Evolutionary conservation across 306 rosid genomes (phyloP).

Genomic region (Begonia loranthoides): DNA sequence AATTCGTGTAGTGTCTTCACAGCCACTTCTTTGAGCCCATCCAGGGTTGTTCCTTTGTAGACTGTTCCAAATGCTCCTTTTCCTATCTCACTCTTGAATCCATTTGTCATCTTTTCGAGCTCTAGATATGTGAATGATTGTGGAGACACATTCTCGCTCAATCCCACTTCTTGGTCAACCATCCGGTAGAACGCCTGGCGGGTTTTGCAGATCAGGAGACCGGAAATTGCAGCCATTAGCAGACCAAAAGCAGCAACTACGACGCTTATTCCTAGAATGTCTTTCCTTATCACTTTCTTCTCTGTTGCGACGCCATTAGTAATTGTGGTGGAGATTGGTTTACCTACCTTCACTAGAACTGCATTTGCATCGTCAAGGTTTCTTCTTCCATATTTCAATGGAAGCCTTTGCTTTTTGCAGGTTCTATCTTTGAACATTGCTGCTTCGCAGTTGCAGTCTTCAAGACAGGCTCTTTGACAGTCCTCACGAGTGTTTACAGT

Average conservation of each 20-base stretch:
- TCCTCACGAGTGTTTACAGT: background rate
- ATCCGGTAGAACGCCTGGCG: no score
- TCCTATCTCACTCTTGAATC: slow-evolving; percentile 16
- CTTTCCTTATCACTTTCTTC: no score
- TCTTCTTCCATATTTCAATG: slow-evolving; percentile 12
- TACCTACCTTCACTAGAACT: slow-evolving; percentile 11
- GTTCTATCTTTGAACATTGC: background rate
- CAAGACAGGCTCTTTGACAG: slow-evolving; percentile 11
- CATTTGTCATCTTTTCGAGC: slow-evolving; percentile 11
- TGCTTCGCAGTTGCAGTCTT: slow-evolving; percentile 17
- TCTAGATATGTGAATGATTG: slow-evolving; percentile 7
- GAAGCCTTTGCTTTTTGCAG: slow-evolving; percentile 15
- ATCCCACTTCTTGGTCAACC: background rate
- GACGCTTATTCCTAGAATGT: background rate
- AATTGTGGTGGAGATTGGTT: background rate
- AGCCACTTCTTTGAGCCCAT: slow-evolving; percentile 9
- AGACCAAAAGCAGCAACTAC: background rate
- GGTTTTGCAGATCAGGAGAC: background rate
- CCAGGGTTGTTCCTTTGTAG: slow-evolving; percentile 7
- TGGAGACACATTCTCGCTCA: background rate
- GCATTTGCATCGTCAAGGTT: background rate
- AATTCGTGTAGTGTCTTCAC: slow-evolving; percentile 10
- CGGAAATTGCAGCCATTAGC: background rate
- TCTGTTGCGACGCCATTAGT: no score
- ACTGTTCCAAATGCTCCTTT: slow-evolving; percentile 17